A percentile compares a stretch with the other conserved stretches of the same genome.
phyloP scores from a whole-genome alignment of 805 yeast species.

The Lipomyces yamanashiensis region DNA sequence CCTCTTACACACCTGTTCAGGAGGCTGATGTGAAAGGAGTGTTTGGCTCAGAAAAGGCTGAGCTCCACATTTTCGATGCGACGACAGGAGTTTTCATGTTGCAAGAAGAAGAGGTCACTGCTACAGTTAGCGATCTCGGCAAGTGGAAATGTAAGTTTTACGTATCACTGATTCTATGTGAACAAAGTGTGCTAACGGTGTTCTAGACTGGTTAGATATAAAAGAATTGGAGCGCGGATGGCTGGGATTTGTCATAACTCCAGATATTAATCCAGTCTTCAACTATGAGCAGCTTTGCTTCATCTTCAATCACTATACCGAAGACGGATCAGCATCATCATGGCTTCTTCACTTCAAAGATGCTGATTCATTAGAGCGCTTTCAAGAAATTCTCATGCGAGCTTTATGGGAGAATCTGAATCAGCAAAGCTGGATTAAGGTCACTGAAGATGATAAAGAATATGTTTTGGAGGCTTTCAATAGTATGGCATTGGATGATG shows the following conservation, averaged over 20 bases:
- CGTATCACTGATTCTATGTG: no score
- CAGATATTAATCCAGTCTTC: constrained; percentile 68
- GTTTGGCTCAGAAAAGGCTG: constrained; percentile 42
- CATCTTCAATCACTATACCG: constrained; percentile 62
- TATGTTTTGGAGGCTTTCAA: constrained; percentile 62
- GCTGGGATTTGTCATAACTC: constrained; percentile 52
- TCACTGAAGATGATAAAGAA: constrained; percentile 54
- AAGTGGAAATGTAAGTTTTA: constrained; percentile 51
- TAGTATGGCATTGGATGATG: constrained; percentile 46
- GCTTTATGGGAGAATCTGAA: constrained; percentile 67
- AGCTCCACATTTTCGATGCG: constrained; percentile 65
- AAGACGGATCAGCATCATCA: constrained; percentile 53
- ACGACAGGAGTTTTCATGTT: constrained; percentile 53
- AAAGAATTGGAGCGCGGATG: constrained; percentile 41
- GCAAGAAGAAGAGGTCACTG: constrained; percentile 47
- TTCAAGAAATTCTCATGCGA: constrained; percentile 58
- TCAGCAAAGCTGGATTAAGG: constrained; percentile 53
- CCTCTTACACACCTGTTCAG: constrained; percentile 5
- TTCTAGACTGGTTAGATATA: constrained; percentile 52
- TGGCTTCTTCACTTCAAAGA: constrained; percentile 64
- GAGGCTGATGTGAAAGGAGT: constrained; percentile 12
- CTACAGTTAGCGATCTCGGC: constrained; percentile 52
- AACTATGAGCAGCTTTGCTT: constrained; percentile 62
- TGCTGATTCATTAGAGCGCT: constrained; percentile 50
- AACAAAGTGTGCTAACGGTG: neutral